Evolutionary conservation across 2,329 filamentous ascomycete genomes (phyloP), one percentile per base, ranked within the genome.

Genomic region (Chrysoporthe deuterocubensis): DNA sequence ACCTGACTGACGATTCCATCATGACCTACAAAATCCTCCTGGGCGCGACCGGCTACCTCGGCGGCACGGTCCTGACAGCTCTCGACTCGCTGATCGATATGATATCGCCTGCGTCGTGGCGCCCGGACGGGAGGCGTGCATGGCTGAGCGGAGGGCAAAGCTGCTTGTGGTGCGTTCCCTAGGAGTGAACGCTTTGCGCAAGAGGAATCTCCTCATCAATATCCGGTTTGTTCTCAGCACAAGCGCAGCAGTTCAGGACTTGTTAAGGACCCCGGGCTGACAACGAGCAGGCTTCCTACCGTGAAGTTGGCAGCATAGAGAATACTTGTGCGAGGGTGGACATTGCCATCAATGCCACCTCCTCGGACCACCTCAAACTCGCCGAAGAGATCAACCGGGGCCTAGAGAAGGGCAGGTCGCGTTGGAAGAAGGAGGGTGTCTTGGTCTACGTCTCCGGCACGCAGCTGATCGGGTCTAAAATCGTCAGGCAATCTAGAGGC

Each of bases 21-120:
- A 65, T 65, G 63, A n/a, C 32, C 14, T 65, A 50, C 26, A 43
- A 40, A 2, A 54, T 59, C 1, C 63, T 65, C 5, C 44, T 65
- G 13, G 63, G 63, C 3, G 63, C 63, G 18, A 65, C 63, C 14
- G 63, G 63, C 52, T 65, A 58, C 52, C 42, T 65, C 26, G 63
- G 63, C 43, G 63, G 63, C 26, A 59, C 63, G 44, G 52, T 65
- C 26, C 32, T 65, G 26, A 65, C 63, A 21, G 54, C 58, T 37
- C 63, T 65, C 26, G 63, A 18, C 40, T 21, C 18, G 32, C 26
- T 18, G 59, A 8, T 8, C 43, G 59, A 5, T 65, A 59, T 40
- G 63, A 65, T 40, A 26, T 65, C 52, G 52, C 63, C 26, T 58
- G 40, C 43, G 63, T 65, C 4, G 63, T 65, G 52, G 50, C 54